Conservation (phyloP, 2,329 filamentous ascomycete species). For the Polytolypa hystricis region DNA sequence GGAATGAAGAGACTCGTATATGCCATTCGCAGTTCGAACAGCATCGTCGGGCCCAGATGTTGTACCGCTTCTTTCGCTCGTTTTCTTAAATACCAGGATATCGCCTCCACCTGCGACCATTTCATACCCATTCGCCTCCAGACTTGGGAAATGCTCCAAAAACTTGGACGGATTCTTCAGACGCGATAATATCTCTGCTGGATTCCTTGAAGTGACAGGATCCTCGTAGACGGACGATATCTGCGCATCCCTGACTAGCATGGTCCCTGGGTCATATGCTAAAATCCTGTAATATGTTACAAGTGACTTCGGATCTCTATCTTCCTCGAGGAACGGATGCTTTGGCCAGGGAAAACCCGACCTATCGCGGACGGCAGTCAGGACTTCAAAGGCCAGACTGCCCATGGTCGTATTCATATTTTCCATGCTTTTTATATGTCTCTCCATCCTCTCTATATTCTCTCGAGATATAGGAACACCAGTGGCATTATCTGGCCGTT, state of each 20-base stretch:
- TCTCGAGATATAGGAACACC: too few relatives aligned
- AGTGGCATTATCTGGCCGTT: too few relatives aligned
- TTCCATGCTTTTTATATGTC: too few relatives aligned
- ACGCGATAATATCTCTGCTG: conserved; percentile 26
- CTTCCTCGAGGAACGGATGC: too few relatives aligned
- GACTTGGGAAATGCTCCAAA: conserved; percentile 27
- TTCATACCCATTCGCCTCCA: conserved; percentile 31
- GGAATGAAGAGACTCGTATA: conserved; percentile 6
- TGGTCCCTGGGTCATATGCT: conserved; percentile 25
- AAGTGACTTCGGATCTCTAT: too few relatives aligned
- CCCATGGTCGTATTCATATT: too few relatives aligned
- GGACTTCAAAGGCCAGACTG: too few relatives aligned
- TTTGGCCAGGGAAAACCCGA: too few relatives aligned
- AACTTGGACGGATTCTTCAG: conserved; percentile 33
- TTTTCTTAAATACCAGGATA: conserved; percentile 30
- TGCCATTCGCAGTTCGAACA: neutral
- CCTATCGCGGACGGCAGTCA: too few relatives aligned
- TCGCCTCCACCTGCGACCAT: conserved; percentile 32
- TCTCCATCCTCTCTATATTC: too few relatives aligned
- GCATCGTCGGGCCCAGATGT: neutral
- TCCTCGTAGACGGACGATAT: conserved; percentile 21
- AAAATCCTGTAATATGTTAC: conserved; percentile 24
- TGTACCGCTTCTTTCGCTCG: conserved; percentile 1
- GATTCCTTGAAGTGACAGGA: conserved; percentile 15
- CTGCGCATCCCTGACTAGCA: conserved; percentile 21